Percentiles rank a stretch among this genome's conserved stretches.
phyloP scores from a whole-genome alignment of 1,284 basidiomycete genomes.

The Exsudoporus floridanus region DNA sequence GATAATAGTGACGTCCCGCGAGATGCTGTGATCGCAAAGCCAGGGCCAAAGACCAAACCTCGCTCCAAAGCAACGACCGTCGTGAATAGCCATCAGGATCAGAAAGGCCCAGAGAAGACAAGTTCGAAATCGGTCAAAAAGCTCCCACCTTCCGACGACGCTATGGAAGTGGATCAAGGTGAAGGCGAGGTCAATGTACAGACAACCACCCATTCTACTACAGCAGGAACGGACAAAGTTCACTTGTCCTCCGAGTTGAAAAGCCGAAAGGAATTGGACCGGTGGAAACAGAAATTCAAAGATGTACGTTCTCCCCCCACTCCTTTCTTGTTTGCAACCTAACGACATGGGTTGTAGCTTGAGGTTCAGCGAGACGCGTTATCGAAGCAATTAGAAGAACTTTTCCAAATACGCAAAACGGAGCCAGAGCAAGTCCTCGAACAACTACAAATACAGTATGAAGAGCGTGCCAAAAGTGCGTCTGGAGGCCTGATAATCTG shows the following conservation, averaged over 20 bases:
- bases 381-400: conserved; percentile 54
- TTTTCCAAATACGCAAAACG: conserved; percentile 54
- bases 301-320: conserved; percentile 18
- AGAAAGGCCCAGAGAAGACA: conserved; percentile 19
- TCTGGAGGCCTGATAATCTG: neutral
- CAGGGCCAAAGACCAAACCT: conserved; percentile 18
- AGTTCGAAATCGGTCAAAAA: conserved; percentile 16
- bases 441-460: conserved; percentile 48
- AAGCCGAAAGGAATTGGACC: conserved; percentile 28
- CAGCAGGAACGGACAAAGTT: conserved; percentile 12
- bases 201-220: neutral
- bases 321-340: neutral
- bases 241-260: conserved; percentile 14
- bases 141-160: conserved; percentile 3
- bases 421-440: conserved; percentile 59
- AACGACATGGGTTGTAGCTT: conserved; percentile 33
- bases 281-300: conserved; percentile 33
- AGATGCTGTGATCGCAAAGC: conserved; percentile 4
- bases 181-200: conserved; percentile 8
- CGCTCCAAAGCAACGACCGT: conserved; percentile 14
- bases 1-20: neutral
- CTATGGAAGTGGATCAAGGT: conserved; percentile 20
- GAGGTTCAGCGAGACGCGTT: conserved; percentile 49
- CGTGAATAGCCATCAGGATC: conserved; percentile 9
- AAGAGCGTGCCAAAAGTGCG: conserved; percentile 53